Base-by-base conservation (phyloP, 2,329 filamentous ascomycete genomes). In the Ceratocystis lukuohia region DNA sequence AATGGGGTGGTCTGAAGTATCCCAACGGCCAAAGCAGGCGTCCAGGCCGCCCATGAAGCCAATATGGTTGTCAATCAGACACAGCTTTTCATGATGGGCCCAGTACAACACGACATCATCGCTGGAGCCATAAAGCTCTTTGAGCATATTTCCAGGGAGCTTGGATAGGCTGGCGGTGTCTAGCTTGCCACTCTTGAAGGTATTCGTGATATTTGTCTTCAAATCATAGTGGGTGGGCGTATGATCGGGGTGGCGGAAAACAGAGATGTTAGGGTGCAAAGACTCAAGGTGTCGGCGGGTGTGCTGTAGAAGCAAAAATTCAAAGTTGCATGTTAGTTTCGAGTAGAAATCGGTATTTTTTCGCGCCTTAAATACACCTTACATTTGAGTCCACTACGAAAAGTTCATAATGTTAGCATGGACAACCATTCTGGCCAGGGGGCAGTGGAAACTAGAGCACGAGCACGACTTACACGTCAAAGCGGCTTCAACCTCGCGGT, bases 11-110 rank as follows among this genome's bases (percentile, higher is more conserved):
- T 76, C 79, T 80, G 68, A 67, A 61, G 30, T 95, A 71, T 96
- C 91, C 84, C 89, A 96, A 72, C 91, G 82, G 45, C 91, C 91
- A 71, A 91, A 96, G 73, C 83, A 96, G 71, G 96, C 80, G 75
- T 96, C 91, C 1, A 96, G 78, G 22, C 91, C 92, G 62, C 91
- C 91, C 91, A 96, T 96, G 73, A 96, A 96, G 1, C 87, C 91
- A 66, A 87, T 79, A 8, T 80, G 80, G n/a, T 87, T 84, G 73
- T 96, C 91, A 17, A 96, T 77, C 1, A 96, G 74, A 70, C 89
- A 90, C 0, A 96, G 82, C 76, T 96, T 96, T 76, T 96, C 91
- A 71, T 96, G 91, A 71, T 96, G 91, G 2, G 91, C 90, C 91
- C 91, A 96, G 76, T 90, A 96, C 0, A 96, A 77, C 10, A 96